Base-by-base conservation (phyloP, 1,284 basidiomycete genomes). In the Bjerkandera adusta region DNA sequence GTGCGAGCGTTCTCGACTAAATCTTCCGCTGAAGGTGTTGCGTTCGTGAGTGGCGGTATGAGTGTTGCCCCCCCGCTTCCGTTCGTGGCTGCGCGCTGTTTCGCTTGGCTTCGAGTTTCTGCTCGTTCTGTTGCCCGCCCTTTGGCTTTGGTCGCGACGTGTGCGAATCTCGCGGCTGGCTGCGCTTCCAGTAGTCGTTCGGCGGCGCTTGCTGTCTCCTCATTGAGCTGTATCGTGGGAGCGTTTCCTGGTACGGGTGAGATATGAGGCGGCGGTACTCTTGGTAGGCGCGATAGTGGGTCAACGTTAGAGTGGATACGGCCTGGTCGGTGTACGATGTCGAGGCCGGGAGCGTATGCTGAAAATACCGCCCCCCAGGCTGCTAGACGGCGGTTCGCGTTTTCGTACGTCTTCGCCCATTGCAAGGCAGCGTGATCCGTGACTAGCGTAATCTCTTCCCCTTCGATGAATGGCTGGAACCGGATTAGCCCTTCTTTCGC, bases 221-320 rank as follows among this genome's bases (percentile, higher is more conserved):
- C n/a, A n/a, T n/a, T n/a, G n/a, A n/a, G n/a, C n/a, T n/a, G n/a
- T n/a, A n/a, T n/a, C n/a, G n/a, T n/a, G n/a, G n/a, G n/a, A 57
- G 53, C 6, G 49, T 2, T 10, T 56, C 57, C 48, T 26, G 11
- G 40, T 30, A 11, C 29, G 29, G 26, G 57, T 47, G 32, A 46
- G 35, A 27, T 27, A 32, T 49, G 43, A 5, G 29, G 16, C 8
- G 41, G 43, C 16, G 43, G 43, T 26, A 16, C 26, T 8, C 56
- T 45, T n/a, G 51, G 53, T 2, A 69, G 45, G 13, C n/a, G n/a
- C n/a, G 66, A 68, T 0, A 69, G 48, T 0, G 67, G 66, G 49
- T 69, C 67, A 0, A 68, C 66, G 48, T 69, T 69, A 0, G 62
- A 66, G 38, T 71, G 68, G 0, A 65, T 57, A 6, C 57, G 42